These are phyloP conservation scores for Candida mesenterica DNA, from an alignment of 1,139 yeast species.

Conservation along the genomic window DNA sequence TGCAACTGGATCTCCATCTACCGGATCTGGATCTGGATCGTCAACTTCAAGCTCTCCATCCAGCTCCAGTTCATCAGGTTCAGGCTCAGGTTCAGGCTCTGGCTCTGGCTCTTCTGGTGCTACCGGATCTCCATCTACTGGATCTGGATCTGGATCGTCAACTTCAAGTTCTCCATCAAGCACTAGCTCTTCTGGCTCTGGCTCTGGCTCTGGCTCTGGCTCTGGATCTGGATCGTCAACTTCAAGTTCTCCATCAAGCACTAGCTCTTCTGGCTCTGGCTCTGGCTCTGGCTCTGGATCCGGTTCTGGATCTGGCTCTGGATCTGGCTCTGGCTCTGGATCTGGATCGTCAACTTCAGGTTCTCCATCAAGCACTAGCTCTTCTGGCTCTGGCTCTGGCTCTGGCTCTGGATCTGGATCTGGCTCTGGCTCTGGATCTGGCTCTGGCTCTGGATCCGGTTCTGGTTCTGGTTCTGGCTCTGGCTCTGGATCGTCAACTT, in stretches of 20 bases:
- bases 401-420: constrained; percentile 4
- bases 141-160: constrained; percentile 5
- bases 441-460: constrained; percentile 9
- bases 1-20: constrained; percentile 34
- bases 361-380: constrained; percentile 6
- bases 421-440: neutral
- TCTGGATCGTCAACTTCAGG: too few relatives aligned
- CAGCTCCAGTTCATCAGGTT: constrained; percentile 5
- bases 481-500: constrained; percentile 5
- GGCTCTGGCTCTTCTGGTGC: constrained; percentile 34
- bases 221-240: too few relatives aligned
- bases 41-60: constrained; percentile 3
- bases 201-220: constrained; percentile 32
- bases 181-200: constrained; percentile 5
- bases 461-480: constrained; percentile 5
- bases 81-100: constrained; percentile 23
- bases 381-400: constrained; percentile 6
- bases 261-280: constrained; percentile 5
- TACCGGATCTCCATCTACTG: constrained; percentile 6
- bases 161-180: constrained; percentile 3
- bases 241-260: constrained; percentile 7
- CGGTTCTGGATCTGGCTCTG: constrained; percentile 6
- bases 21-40: constrained; percentile 10
- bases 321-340: constrained; percentile 7
- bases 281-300: constrained; percentile 6